These are phyloP conservation scores for Hirschfeldia incana DNA, from an alignment of 345 rosid genomes.

Conservation along the genomic window DNA sequence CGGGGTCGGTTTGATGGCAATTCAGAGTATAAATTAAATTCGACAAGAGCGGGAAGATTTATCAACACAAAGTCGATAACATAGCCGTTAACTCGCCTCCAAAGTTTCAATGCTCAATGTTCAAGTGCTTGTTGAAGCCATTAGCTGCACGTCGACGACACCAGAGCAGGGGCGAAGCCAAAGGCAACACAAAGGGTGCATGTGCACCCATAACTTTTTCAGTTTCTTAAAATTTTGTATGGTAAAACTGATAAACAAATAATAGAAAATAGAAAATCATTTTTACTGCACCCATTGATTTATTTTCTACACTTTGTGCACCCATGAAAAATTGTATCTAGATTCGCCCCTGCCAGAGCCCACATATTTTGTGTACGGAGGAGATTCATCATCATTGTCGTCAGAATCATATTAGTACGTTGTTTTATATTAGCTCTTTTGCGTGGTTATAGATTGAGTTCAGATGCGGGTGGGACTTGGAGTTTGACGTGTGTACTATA, in stretches of 20 bases:
- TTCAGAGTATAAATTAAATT: slow-evolving; percentile 69
- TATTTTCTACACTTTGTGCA: too few relatives aligned
- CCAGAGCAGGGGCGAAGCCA: too few relatives aligned
- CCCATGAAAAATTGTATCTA: too few relatives aligned
- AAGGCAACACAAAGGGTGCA: too few relatives aligned
- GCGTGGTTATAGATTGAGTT: slow-evolving; percentile 25
- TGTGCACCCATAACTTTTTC: too few relatives aligned
- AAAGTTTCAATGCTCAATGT: slow-evolving; percentile 60
- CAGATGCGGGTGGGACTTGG: neutral
- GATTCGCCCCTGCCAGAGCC: too few relatives aligned
- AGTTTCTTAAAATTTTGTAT: too few relatives aligned
- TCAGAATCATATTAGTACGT: slow-evolving; percentile 27
- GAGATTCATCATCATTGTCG: slow-evolving; percentile 34
- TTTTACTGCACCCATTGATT: too few relatives aligned
- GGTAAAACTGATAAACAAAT: too few relatives aligned
- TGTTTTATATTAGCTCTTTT: slow-evolving; percentile 12
- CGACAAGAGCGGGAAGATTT: slow-evolving; percentile 79
- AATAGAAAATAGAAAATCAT: too few relatives aligned
- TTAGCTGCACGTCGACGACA: slow-evolving; percentile 59
- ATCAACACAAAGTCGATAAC: slow-evolving; percentile 78
- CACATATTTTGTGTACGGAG: slow-evolving; percentile 57
- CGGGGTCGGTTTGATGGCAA: slow-evolving; percentile 78
- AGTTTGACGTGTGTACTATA: slow-evolving; percentile 22
- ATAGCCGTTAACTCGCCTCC: slow-evolving; percentile 68
- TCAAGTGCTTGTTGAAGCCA: slow-evolving; percentile 63